Conservation (phyloP, 1,284 basidiomycete species). For the Schizophyllum commune region DNA sequence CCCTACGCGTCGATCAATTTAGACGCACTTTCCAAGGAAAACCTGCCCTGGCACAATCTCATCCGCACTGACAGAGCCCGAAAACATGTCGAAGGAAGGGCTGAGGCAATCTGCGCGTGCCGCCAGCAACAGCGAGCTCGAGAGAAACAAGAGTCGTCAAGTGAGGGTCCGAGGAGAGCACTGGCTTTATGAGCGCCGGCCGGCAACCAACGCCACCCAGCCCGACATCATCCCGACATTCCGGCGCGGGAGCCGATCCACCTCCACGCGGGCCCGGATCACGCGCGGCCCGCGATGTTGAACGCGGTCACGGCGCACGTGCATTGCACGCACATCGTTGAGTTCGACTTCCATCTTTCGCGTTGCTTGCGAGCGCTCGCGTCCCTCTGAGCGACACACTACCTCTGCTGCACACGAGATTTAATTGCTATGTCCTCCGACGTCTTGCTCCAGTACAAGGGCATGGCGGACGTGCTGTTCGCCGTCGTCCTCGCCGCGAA, state of each 20-base stretch:
- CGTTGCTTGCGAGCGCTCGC: not conserved
- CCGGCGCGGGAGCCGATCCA: no score
- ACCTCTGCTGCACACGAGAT: no score
- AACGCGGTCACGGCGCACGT: not conserved
- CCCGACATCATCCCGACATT: not conserved
- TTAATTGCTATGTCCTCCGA: not conserved
- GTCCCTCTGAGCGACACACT: not conserved
- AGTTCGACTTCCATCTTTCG: not conserved
- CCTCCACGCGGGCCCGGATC: no score
- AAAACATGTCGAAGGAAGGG: not conserved
- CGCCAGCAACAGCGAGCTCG: no score
- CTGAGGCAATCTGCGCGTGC: not conserved
- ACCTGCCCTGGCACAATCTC: not conserved
- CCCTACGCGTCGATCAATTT: not conserved
- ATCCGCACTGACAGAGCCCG: not conserved
- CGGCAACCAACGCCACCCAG: not conserved
- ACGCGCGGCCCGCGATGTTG: not conserved
- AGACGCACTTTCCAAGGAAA: conserved; percentile 1
- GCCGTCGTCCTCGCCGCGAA: conserved; percentile 15
- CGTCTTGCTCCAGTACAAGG: conserved; percentile 16
- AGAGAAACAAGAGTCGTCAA: not conserved
- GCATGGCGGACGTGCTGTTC: conserved; percentile 17
- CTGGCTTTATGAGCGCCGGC: no score
- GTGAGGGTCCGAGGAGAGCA: no score
- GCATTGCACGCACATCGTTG: not conserved